These are phyloP conservation scores for Leucosporidium creatinivorum DNA, from an alignment of 768 basidiomycete species.

Conservation along the genomic window DNA sequence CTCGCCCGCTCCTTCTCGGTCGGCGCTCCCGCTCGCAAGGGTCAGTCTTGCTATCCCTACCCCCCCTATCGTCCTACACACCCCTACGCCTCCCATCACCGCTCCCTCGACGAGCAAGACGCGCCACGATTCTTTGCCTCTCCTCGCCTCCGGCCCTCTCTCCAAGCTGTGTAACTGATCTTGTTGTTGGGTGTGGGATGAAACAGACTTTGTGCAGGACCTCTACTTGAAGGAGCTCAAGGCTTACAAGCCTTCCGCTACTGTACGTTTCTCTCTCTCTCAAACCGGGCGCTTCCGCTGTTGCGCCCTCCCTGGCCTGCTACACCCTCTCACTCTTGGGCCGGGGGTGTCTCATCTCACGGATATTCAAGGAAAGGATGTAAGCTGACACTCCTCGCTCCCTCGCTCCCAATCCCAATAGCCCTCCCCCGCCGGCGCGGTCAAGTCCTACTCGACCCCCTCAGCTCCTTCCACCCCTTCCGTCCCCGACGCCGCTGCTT, in stretches of 20 bases:
- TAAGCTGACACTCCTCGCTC: background rate
- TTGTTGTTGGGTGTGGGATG: too few relatives aligned
- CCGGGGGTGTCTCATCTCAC: too few relatives aligned
- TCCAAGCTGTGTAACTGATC: too few relatives aligned
- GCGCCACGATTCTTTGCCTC: background rate
- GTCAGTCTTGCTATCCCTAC: conserved; percentile 33
- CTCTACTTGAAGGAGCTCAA: conserved; percentile 84
- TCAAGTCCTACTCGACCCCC: conserved; percentile 74
- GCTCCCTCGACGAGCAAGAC: background rate
- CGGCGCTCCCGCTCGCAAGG: conserved; percentile 41
- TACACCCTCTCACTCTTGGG: background rate
- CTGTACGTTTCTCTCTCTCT: conserved; percentile 44
- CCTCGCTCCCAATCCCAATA: conserved; percentile 40
- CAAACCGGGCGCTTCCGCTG: background rate
- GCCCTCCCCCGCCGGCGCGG: conserved; percentile 77
- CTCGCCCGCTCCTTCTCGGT: conserved; percentile 41
- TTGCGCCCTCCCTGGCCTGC: background rate
- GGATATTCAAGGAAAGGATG: too few relatives aligned
- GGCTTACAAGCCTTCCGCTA: conserved; percentile 69
- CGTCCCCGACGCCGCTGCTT: conserved; percentile 59
- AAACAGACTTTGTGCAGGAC: conserved; percentile 80
- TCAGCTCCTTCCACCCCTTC: conserved; percentile 64
- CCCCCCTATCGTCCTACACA: background rate
- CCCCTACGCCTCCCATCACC: too few relatives aligned
- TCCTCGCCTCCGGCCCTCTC: too few relatives aligned